phyloP scores from a whole-genome alignment of 345 rosid genomes.

The Lepidium didymum region DNA sequence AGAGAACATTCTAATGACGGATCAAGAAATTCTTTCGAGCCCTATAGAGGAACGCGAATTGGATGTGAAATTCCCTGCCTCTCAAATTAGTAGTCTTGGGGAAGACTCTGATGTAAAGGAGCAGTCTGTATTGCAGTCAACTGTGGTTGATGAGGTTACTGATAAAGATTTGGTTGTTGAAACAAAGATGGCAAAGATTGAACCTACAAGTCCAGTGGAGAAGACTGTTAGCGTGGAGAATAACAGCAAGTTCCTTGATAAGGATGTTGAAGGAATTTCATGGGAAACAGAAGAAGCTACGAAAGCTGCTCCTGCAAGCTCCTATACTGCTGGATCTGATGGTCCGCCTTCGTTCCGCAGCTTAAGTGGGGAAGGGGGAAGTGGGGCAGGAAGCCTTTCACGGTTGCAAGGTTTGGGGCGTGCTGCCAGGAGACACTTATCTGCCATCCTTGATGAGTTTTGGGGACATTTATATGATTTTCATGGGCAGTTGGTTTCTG shows the following conservation, averaged over 20 bases:
- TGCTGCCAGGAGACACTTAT: slow-evolving; percentile 83
- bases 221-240: slow-evolving; percentile 48
- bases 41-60: slow-evolving; percentile 39
- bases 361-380: slow-evolving; percentile 78
- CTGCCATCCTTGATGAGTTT: slow-evolving; percentile 72
- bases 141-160: slow-evolving; percentile 30
- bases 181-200: slow-evolving; percentile 32
- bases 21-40: slow-evolving; percentile 38
- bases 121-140: slow-evolving; percentile 17
- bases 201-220: slow-evolving; percentile 37
- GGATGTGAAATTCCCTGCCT: slow-evolving; percentile 24
- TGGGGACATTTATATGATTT: slow-evolving; percentile 89
- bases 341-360: slow-evolving; percentile 85
- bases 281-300: slow-evolving; percentile 68
- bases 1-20: slow-evolving; percentile 46
- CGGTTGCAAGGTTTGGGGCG: slow-evolving; percentile 94
- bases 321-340: slow-evolving; percentile 39
- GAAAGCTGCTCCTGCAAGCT: slow-evolving; percentile 45
- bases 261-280: slow-evolving; percentile 54
- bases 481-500: slow-evolving; percentile 63
- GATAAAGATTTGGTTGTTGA: slow-evolving; percentile 32
- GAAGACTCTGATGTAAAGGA: slow-evolving; percentile 19
- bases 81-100: slow-evolving; percentile 15
- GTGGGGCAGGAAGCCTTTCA: slow-evolving; percentile 83
- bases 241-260: slow-evolving; percentile 32